phyloP scores from a whole-genome alignment of 148 eudicot species.

The Pouteria glomerata region DNA sequence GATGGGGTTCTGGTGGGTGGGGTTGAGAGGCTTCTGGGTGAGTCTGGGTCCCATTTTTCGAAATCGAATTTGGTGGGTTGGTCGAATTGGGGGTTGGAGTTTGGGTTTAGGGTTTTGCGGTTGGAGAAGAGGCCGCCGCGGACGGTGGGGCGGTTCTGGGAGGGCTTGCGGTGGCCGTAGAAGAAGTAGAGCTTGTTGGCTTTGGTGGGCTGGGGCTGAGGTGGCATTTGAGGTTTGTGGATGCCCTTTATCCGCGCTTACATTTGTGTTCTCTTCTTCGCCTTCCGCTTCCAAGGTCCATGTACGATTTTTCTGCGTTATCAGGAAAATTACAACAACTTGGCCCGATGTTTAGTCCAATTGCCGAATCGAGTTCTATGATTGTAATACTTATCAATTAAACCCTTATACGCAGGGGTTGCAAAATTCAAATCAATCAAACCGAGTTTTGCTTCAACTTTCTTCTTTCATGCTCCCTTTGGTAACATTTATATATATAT shows the following conservation, averaged over 20 bases:
- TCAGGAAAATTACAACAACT: too few relatives aligned
- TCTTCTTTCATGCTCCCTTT: too few relatives aligned
- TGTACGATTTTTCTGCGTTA: too few relatives aligned
- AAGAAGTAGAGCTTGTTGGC: slow-evolving; percentile 60
- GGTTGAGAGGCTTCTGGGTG: slow-evolving; percentile 12
- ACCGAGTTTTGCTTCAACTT: too few relatives aligned
- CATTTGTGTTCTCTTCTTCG: neutral
- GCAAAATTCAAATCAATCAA: too few relatives aligned
- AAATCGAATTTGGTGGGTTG: slow-evolving; percentile 40
- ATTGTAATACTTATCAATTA: too few relatives aligned
- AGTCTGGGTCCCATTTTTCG: slow-evolving; percentile 69
- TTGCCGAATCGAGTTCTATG: too few relatives aligned
- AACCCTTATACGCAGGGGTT: too few relatives aligned
- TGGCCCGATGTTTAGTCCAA: too few relatives aligned
- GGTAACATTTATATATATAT: too few relatives aligned
- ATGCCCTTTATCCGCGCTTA: neutral
- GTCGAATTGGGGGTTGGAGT: slow-evolving; percentile 18
- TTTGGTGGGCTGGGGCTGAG: slow-evolving; percentile 41
- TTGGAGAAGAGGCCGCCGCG: slow-evolving; percentile 82
- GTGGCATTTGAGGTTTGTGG: slow-evolving; percentile 38
- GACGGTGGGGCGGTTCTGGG: slow-evolving; percentile 74
- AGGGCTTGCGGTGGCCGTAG: slow-evolving; percentile 74
- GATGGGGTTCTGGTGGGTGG: slow-evolving; percentile 29
- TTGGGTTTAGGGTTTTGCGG: slow-evolving; percentile 54
- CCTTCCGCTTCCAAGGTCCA: neutral